These are phyloP conservation scores for Aspergillus udagawae DNA, from an alignment of 2,329 filamentous ascomycete genomes.

Conservation along the genomic window DNA sequence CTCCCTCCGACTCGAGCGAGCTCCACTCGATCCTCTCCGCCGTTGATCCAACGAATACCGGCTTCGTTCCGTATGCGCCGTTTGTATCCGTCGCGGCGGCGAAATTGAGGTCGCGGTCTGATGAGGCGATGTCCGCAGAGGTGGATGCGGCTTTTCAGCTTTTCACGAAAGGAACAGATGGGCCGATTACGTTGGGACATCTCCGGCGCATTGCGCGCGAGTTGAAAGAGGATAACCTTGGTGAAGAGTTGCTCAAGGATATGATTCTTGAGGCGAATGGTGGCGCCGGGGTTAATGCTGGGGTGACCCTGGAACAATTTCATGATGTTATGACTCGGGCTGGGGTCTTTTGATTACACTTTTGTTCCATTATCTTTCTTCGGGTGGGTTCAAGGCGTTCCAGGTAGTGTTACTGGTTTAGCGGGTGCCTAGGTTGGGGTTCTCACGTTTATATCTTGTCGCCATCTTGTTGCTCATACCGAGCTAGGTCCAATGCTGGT, in stretches of 20 bases:
- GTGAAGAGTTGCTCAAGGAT: constrained; percentile 78
- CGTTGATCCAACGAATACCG: constrained; percentile 77
- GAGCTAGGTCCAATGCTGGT: not conserved
- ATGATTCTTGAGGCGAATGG: constrained; percentile 96
- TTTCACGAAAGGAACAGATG: constrained; percentile 58
- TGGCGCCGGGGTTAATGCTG: constrained; percentile 64
- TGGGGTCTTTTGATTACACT: constrained; percentile 65
- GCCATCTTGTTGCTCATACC: not conserved
- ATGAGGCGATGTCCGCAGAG: constrained; percentile 60
- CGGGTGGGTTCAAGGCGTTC: not conserved
- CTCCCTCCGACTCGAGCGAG: constrained; percentile 60
- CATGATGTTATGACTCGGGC: constrained; percentile 80
- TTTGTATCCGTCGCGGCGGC: constrained; percentile 88
- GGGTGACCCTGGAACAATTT: constrained; percentile 76
- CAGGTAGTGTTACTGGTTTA: constrained; percentile 2
- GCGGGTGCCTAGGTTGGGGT: constrained; percentile 2
- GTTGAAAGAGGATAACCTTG: constrained; percentile 72
- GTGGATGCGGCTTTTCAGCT: constrained; percentile 77
- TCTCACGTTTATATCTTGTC: not conserved
- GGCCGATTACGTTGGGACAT: constrained; percentile 75
- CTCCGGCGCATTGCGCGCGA: constrained; percentile 73
- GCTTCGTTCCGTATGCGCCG: constrained; percentile 71
- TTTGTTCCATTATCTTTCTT: not conserved
- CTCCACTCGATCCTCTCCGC: constrained; percentile 72
- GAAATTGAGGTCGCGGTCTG: constrained; percentile 62